Evolutionary conservation across 495 filamentous ascomycete species (phyloP), one percentile per base, ranked within the genome.

Genomic region (Annulohypoxylon stygium): DNA sequence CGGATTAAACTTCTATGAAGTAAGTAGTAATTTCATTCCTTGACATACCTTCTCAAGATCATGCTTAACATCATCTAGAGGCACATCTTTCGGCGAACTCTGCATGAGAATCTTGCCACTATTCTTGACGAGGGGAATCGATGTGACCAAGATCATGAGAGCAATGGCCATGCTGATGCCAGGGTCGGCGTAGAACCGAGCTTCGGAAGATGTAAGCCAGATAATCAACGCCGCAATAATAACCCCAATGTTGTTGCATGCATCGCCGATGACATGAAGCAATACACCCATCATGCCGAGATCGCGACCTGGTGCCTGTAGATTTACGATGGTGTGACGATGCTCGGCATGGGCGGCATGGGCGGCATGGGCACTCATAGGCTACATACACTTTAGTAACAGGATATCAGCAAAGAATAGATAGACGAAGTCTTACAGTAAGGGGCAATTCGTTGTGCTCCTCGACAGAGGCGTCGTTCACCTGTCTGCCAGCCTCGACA

Each of bases 271-370:
- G 43, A 97, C 93, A 74, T 98, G 95, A 0, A 97, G 85, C 78
- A 97, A 89, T 37, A 97, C 94, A 51, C 94, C 95, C 23, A 93
- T 88, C 93, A 98, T 97, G 75, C 97, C 97, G 25, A 97, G 90
- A 75, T 98, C 85, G n/a, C 78, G 78, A 1, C 80, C 78, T 0
- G 78, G 75, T 4, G 74, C 55, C 48, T 75, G 74, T n/a, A 75
- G 67, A 18, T 75, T 74, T 16, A 73, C 60, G 14, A 63, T 72
- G 30, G 64, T 75, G 41, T 86, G 81, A 3, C 78, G 80, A 64
- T 88, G 86, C n/a, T 95, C 90, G 0, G 86, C 86, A 78, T 94
- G 92, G 11, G 85, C 90, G 0, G 86, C 86, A 78, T 94, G 92
- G 11, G 85, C 90, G 0, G 86, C 86, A 78, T 94, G 92, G 11